These are phyloP conservation scores for Bidens hawaiensis DNA, from an alignment of 140 eudicot species.

Conservation along the genomic window DNA sequence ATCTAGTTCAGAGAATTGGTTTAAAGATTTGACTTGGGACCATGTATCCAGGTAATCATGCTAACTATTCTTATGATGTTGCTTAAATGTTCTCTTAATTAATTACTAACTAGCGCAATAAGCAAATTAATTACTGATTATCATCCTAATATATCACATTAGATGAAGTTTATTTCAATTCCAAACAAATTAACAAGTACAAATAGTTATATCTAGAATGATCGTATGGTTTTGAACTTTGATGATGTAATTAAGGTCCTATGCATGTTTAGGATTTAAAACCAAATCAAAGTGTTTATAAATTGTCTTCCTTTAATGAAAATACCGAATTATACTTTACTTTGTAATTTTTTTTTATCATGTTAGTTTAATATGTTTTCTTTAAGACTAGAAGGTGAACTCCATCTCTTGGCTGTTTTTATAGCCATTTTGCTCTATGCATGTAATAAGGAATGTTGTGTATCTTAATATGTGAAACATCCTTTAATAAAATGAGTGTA, in stretches of 20 bases:
- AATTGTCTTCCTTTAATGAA: not conserved
- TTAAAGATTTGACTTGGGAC: slow-evolving; percentile 78
- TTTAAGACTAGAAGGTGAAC: not conserved
- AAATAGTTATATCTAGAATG: not conserved
- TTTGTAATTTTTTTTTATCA: not conserved
- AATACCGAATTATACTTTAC: not conserved
- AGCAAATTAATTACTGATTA: too few species aligned
- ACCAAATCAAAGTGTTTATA: not conserved
- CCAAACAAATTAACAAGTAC: not conserved
- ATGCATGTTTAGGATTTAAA: not conserved
- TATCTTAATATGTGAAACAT: not conserved
- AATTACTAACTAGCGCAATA: too few species aligned
- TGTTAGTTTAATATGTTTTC: not conserved
- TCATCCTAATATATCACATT: too few species aligned
- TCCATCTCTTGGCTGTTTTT: not conserved
- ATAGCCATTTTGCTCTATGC: not conserved
- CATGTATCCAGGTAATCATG: slow-evolving; percentile 76
- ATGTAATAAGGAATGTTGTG: not conserved
- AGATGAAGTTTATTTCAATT: not conserved
- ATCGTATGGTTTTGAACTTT: not conserved
- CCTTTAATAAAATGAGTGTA: not conserved
- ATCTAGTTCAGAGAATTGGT: slow-evolving; percentile 69
- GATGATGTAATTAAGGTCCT: not conserved
- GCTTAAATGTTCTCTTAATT: not conserved
- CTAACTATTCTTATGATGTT: not conserved